Evolutionary conservation across 495 filamentous ascomycete species (phyloP).

Genomic region (Xanthoparmelia taractica): DNA sequence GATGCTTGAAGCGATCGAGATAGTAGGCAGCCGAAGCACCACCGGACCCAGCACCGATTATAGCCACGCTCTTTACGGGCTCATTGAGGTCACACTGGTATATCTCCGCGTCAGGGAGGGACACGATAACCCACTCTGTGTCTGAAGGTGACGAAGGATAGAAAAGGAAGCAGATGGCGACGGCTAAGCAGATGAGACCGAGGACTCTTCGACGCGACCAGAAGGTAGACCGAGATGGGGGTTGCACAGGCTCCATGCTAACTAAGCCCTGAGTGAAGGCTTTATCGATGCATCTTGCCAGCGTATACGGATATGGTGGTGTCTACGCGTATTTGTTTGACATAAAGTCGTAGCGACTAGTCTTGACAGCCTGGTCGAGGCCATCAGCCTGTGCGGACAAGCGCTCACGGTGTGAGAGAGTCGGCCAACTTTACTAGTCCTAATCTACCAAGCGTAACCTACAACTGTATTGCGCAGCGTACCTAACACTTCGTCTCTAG

Average conservation of each 20-base stretch:
- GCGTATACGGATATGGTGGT: neutral
- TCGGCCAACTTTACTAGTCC: too few relatives aligned
- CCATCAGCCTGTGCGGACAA: neutral
- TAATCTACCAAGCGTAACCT: too few relatives aligned
- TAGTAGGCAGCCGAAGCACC: conserved; percentile 84
- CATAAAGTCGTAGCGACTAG: neutral
- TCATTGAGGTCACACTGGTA: conserved; percentile 11
- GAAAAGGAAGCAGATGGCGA: neutral
- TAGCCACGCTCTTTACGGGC: conserved; percentile 38
- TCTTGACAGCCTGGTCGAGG: neutral
- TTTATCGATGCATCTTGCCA: neutral
- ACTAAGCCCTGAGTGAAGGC: neutral
- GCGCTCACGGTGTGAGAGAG: neutral
- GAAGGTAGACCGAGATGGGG: neutral
- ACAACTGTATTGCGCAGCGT: too few relatives aligned
- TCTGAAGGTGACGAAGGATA: neutral
- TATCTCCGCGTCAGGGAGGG: neutral
- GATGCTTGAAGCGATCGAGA: conserved; percentile 56
- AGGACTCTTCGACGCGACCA: conserved; percentile 4
- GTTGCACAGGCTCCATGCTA: neutral
- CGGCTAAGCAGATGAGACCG: neutral
- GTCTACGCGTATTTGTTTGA: neutral
- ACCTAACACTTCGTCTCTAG: too few relatives aligned
- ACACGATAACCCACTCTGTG: neutral
- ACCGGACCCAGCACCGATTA: conserved; percentile 68